Evolutionary conservation across 169 alveolate species (phyloP), one percentile per base, ranked within the genome.

Genomic region (Eimeria zaria): DNA sequence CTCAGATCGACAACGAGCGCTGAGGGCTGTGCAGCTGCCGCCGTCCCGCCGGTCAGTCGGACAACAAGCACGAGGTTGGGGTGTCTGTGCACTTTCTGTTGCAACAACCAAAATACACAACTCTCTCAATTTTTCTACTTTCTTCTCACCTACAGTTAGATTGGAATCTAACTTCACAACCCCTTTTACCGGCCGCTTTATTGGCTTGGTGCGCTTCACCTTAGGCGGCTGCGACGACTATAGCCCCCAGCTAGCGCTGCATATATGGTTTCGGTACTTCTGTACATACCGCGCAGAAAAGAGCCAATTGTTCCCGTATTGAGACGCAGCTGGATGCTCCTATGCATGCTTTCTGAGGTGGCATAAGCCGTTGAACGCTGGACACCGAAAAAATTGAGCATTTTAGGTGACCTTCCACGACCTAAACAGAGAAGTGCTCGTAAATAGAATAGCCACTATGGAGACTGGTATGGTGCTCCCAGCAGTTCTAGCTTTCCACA

Each of bases 21-120:
- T 9, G 39, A 83, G 74, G 30, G 73, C 91, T 48, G 58, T 53
- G 91, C 91, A 20, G 91, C 91, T 83, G 91, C 91, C 74, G 69
- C 91, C 73, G 91, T 83, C 91, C 91, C 73, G 73, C 73, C 91
- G 91, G 91, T 83, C 74, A 83, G 73, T 33, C 30, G 46, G 67
- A 6, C 67, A 41, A 55, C 91, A 48, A 53, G 74, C 91, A 14
- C 30, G 27, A 53, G 20, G 73, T 4, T 30, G 73, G 74, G 91
- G 91, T 83, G 91, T 83, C 91, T 83, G 74, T 22, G 39, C 58
- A 48, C 74, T 55, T 83, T 55, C 91, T 78, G 64, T n/a, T n/a
- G 62, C 62, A 8, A 44, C 12, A 27, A 27, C 62, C 22, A 2
- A 6, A 44, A 27, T 44, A 22, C 20, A n/a, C 41, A 44, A n/a